phyloP scores from a whole-genome alignment of 441 rosid species.

The Populus tomentosa region DNA sequence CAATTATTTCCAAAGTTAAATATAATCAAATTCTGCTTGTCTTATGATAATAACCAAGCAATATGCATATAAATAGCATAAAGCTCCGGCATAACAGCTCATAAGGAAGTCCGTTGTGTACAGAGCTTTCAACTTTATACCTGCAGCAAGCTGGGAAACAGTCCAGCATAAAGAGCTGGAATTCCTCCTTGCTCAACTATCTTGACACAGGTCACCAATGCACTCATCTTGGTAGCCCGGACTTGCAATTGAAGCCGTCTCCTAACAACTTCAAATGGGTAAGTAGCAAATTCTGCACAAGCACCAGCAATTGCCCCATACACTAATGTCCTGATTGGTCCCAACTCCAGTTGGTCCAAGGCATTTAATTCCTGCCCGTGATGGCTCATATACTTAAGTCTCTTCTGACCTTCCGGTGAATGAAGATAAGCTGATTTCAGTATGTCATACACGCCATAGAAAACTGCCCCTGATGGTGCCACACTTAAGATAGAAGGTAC shows the following conservation, averaged over 20 bases:
- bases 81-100: background rate
- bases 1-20: background rate
- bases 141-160: conserved; percentile 80
- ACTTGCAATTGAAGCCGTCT: conserved; percentile 74
- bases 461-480: conserved; percentile 81
- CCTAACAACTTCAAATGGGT: conserved; percentile 80
- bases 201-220: conserved; percentile 50
- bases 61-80: background rate
- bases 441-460: conserved; percentile 74
- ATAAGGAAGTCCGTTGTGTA: background rate
- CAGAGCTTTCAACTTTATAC: conserved; percentile 26
- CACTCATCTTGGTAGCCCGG: conserved; percentile 48
- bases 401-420: conserved; percentile 58
- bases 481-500: conserved; percentile 68
- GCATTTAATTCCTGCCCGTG: conserved; percentile 61
- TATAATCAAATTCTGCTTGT: background rate
- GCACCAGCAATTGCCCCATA: conserved; percentile 84
- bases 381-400: conserved; percentile 53
- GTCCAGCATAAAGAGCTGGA: conserved; percentile 79
- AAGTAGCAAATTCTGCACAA: conserved; percentile 79
- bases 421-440: conserved; percentile 69
- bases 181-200: conserved; percentile 66
- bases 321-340: conserved; percentile 64
- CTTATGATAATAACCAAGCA: too few species aligned
- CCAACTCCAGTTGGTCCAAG: conserved; percentile 66